A percentile compares a stretch with the other conserved stretches of the same genome.
Conservation (phyloP, 208 protist species). For the Angomonas deanei region DNA sequence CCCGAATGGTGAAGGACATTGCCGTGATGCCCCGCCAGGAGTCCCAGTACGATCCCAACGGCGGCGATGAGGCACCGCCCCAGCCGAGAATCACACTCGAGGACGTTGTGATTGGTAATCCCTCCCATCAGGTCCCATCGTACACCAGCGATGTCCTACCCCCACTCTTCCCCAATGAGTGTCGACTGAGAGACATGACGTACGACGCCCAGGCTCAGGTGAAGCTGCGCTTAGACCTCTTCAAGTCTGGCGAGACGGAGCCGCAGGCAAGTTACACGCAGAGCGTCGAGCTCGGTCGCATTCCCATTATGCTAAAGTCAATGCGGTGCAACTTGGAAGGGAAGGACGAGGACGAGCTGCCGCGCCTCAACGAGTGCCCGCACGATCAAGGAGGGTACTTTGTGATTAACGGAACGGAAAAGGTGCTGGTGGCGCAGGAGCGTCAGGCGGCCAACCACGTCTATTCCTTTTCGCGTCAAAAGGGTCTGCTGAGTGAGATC, state of each 20-base stretch:
- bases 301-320: conserved; percentile 99
- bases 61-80: conserved; percentile 42
- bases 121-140: conserved; percentile 57
- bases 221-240: conserved; percentile 49
- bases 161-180: conserved; percentile 93
- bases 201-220: conserved; percentile 75
- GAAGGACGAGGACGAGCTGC: conserved; percentile 91
- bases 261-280: conserved; percentile 35
- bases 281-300: conserved; percentile 93
- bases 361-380: conserved; percentile 96
- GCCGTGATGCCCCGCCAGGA: conserved; percentile 70
- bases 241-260: conserved; percentile 36
- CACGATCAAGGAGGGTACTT: conserved; percentile 99
- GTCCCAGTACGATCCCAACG: conserved; percentile 71
- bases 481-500: conserved; percentile 94
- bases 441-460: conserved; percentile 98
- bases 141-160: conserved; percentile 46
- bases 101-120: conserved; percentile 80
- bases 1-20: conserved; percentile 72
- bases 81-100: conserved; percentile 70
- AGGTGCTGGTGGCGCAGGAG: conserved; percentile 95
- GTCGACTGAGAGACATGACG: conserved; percentile 95
- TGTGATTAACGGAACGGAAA: conserved; percentile 98
- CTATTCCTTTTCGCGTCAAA: conserved; percentile 92
- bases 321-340: conserved; percentile 94